phyloP scores from a whole-genome alignment of 192 early-diverging fungal species.

The Umbelopsis sp. region DNA sequence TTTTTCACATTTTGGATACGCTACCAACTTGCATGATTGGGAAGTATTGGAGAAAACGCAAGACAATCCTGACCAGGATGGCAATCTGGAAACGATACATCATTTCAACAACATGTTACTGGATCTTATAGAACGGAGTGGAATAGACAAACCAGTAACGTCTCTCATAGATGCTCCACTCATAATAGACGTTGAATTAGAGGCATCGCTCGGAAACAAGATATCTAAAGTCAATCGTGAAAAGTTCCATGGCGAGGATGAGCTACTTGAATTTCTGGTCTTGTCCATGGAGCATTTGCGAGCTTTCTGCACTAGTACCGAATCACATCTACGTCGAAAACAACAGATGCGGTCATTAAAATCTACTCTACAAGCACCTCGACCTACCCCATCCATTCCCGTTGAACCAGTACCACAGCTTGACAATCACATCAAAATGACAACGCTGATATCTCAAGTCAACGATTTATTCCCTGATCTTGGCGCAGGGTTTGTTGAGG shows the following conservation, averaged over 20 bases:
- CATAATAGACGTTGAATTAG: slow-evolving; percentile 81
- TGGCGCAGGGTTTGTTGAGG: slow-evolving; percentile 89
- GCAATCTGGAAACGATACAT: slow-evolving; percentile 32
- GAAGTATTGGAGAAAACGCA: slow-evolving; percentile 15
- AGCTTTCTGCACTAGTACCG: slow-evolving; percentile 39
- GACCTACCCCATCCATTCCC: slow-evolving; percentile 40
- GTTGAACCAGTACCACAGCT: slow-evolving; percentile 2
- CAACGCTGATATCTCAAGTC: slow-evolving; percentile 74
- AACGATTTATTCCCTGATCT: slow-evolving; percentile 88
- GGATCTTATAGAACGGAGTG: slow-evolving; percentile 63
- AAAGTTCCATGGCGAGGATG: slow-evolving; percentile 46
- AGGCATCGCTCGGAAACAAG: slow-evolving; percentile 62
- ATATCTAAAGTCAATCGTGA: slow-evolving; percentile 47
- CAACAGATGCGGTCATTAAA: background rate
- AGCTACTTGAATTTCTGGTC: slow-evolving; percentile 64
- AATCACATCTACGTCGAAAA: background rate
- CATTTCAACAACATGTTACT: slow-evolving; percentile 54
- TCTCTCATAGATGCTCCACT: slow-evolving; percentile 78
- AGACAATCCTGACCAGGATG: slow-evolving; percentile 15
- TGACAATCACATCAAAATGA: slow-evolving; percentile 53
- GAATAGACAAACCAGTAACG: slow-evolving; percentile 52
- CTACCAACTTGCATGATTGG: slow-evolving; percentile 18
- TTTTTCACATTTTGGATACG: slow-evolving; percentile 41
- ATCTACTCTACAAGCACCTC: background rate
- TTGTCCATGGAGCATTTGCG: slow-evolving; percentile 73